Base-by-base conservation (phyloP, 306 rosid genomes). In the Malus sylvestris region DNA sequence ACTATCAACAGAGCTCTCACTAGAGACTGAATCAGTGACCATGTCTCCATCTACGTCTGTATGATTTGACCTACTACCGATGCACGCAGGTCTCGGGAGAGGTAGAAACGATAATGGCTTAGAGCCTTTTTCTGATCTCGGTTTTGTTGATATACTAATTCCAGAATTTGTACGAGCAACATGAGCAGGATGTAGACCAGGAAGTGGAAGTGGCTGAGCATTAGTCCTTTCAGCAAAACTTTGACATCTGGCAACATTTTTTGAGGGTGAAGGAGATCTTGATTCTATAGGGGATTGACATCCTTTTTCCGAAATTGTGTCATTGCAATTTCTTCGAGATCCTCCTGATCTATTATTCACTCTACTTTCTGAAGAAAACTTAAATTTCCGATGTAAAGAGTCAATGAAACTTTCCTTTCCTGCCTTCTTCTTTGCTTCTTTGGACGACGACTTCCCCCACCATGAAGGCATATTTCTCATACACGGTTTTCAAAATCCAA, bases 201-300 rank as follows among this genome's bases (percentile, higher is more conserved):
- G 99, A 83, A 89, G 98, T 23, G 99, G 99, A 71, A 96, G 97
- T 59, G 97, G 97, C 64, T 92, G 98, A 81, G 98, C 87, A 86
- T 55, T 86, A 71, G 90, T 81, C 83, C 99, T 91, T 82, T 91
- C 98, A 32, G 85, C 87, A 86, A 95, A 95, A 87, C 99, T 96
- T 85, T 92, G 99, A 85, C 96, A 91, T 88, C 99, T 89, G 46
- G 83, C 83, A 40, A 96, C 99, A 61, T 81, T 51, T 85, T 89
- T 96, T 83, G 96, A 91, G 73, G 99, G 98, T 10, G 99, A 96
- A 75, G 98, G 91, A 4, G 97, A 93, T 83, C 96, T 87, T 78
- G 98, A 89, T 80, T 76, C 91, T 72, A 67, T 58, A 38, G 96
- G 98, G 45, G 97, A 89, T 70, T 45, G 87, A 84, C 87, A 88